phyloP scores from a whole-genome alignment of 2,329 filamentous ascomycete genomes.

The Pseudogymnoascus sp. region DNA sequence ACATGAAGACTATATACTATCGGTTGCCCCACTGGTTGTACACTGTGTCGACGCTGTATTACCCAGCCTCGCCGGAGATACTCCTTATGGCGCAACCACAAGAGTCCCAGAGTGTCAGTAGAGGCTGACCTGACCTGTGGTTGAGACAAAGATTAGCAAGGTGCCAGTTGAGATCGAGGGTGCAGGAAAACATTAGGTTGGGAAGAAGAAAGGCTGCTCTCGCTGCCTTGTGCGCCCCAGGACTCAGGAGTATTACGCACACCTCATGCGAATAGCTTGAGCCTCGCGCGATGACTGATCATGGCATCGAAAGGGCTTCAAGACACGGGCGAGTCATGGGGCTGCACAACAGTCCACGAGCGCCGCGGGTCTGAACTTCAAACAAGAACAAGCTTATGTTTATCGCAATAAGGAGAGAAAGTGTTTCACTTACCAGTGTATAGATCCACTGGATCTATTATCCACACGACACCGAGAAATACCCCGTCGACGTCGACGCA shows the following conservation, averaged over 20 bases:
- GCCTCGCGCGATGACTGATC: not conserved
- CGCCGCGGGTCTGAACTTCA: not conserved
- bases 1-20: slow-evolving; percentile 12
- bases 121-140: slow-evolving; percentile 4
- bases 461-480: not conserved
- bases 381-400: not conserved
- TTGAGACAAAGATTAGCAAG: slow-evolving; percentile 3
- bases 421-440: not conserved
- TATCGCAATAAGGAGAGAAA: slow-evolving; percentile 1
- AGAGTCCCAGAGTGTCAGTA: slow-evolving; percentile 3
- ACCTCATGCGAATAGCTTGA: not conserved
- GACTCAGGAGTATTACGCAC: not conserved
- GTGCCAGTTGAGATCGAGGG: not conserved
- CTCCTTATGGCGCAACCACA: slow-evolving; percentile 4
- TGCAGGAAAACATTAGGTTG: not conserved
- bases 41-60: slow-evolving; percentile 10
- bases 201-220: not conserved
- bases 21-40: slow-evolving; percentile 6
- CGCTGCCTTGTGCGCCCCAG: not conserved
- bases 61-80: not conserved
- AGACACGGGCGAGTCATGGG: not conserved
- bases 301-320: not conserved
- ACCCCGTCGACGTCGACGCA: not conserved
- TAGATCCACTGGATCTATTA: slow-evolving; percentile 4
- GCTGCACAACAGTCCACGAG: not conserved